Conservation (phyloP, 163 green algal species). For the Chloromonas sp. region DNA sequence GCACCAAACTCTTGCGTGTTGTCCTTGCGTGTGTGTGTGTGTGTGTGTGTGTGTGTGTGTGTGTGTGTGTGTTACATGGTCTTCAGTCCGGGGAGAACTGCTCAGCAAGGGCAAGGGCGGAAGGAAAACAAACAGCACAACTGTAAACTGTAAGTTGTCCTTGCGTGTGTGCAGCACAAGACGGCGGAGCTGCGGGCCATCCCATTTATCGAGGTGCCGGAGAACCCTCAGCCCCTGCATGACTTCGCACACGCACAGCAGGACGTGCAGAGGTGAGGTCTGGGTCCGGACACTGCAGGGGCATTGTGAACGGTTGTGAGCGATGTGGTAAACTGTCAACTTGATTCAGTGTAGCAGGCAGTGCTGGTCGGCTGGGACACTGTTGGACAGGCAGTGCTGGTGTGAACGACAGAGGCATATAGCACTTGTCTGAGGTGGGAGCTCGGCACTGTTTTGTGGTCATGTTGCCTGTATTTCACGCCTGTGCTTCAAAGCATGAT, state of each 20-base stretch:
- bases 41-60: neutral
- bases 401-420: no score
- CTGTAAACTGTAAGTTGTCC: no score
- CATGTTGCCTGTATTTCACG: no score
- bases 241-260: slow-evolving; percentile 24
- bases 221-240: slow-evolving; percentile 13
- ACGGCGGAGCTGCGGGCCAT: slow-evolving; percentile 35
- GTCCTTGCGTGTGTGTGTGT: neutral
- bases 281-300: neutral
- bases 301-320: neutral
- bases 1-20: no score
- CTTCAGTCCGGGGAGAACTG: no score
- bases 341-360: no score
- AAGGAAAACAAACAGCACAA: no score
- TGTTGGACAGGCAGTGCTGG: neutral
- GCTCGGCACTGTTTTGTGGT: no score
- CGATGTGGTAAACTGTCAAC: no score
- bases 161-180: slow-evolving; percentile 7
- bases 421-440: no score
- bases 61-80: neutral
- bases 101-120: no score
- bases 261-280: slow-evolving; percentile 9
- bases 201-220: slow-evolving; percentile 18
- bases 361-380: neutral
- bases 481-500: no score